Conservation (phyloP, 345 rosid genomes). For the Cardiospermum halicacabum region DNA sequence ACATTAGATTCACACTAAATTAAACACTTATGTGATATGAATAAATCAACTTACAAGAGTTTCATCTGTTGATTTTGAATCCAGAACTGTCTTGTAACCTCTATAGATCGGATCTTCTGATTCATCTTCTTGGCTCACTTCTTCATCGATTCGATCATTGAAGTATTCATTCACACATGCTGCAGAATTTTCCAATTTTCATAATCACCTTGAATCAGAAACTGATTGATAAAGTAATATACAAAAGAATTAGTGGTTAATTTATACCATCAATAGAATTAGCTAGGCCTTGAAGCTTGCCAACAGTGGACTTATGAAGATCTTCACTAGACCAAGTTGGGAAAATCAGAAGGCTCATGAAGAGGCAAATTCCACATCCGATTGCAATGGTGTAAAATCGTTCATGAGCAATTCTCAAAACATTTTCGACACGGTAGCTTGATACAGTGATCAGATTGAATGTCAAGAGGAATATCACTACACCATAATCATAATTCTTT, state of each 20-base stretch:
- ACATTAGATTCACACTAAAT: too few species aligned
- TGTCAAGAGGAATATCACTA: constrained; percentile 80
- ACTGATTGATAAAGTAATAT: too few species aligned
- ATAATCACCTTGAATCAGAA: too few species aligned
- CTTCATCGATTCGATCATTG: constrained; percentile 24
- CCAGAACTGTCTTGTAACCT: constrained; percentile 72
- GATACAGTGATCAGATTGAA: constrained; percentile 80
- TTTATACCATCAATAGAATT: constrained; percentile 70
- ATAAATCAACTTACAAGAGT: constrained; percentile 42
- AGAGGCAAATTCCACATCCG: constrained; percentile 75
- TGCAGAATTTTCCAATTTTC: constrained; percentile 30
- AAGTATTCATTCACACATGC: constrained; percentile 75
- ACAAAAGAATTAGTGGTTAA: too few species aligned
- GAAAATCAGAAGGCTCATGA: constrained; percentile 62
- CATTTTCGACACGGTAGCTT: constrained; percentile 60
- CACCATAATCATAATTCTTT: constrained; percentile 86
- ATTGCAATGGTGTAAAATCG: constrained; percentile 64
- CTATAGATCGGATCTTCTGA: constrained; percentile 57
- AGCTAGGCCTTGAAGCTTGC: constrained; percentile 73
- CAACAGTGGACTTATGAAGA: constrained; percentile 63
- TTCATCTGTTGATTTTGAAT: constrained; percentile 75
- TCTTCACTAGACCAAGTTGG: constrained; percentile 93
- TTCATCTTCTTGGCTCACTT: constrained; percentile 20
- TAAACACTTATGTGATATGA: too few species aligned
- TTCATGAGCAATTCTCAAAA: constrained; percentile 55